Base-by-base conservation (phyloP, 2,329 filamentous ascomycete species). In the Ophiostoma quercus region DNA sequence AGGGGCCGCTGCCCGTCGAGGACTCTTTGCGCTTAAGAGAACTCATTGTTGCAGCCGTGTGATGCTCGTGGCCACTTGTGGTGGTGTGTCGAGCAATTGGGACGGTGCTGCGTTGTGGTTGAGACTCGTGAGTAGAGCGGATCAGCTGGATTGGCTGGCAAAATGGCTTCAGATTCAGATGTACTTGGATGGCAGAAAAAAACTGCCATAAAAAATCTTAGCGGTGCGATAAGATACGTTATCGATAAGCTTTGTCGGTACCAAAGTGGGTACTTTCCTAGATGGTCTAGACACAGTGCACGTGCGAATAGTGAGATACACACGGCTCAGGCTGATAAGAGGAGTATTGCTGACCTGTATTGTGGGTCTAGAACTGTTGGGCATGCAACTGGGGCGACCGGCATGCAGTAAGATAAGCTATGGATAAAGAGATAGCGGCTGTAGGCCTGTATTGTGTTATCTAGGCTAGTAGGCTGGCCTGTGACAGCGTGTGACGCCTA, bases 21-120 rank as follows among this genome's bases (percentile, higher is more conserved):
- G 72, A 63, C 63, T 72, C 73, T 70, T 74, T 74, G 37, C 73
- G 60, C 66, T 74, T 74, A n/a, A 74, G 66, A 32, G 73, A 70
- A 51, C 73, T 71, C 73, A 74, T 74, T 25, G 34, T 43, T 66
- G 70, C 66, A 41, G 43, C 47, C 62, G 62, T 67, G 22, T 2
- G 63, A 60, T 68, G 60, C 67, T 67, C 69, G 57, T 47, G 4
- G 69, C 69, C 62, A 67, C 62, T 16, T 51, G 57, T 65, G 57
- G n/a, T 67, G 57, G 60, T 67, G 7, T 60, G 67, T 67, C 22
- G 68, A 60, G 62, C 67, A 69, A 32, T 37, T 16, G 9, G 11
- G 25, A 66, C 29, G 43, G 63, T 63, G 68, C 68, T 62, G 57
- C 57, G 25, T 29, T 25, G 57, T 25, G 57, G 57, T 65, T 37